Conservation (phyloP, 176 grass and related monocot species). For the Oryza meridionalis region DNA sequence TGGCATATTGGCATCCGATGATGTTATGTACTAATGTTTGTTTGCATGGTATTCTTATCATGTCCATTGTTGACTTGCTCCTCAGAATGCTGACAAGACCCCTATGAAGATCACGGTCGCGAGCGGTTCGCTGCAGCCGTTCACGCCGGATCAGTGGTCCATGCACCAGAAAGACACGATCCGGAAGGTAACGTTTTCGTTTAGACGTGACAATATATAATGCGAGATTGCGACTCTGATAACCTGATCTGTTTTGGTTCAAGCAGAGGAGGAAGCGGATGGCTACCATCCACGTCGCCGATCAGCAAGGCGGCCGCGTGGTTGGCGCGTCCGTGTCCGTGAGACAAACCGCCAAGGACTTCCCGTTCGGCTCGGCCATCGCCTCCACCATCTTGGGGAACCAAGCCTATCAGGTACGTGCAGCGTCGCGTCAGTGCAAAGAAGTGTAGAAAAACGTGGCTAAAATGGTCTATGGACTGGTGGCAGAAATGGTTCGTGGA, state of each 20-base stretch:
- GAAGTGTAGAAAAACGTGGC: neutral
- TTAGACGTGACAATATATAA: neutral
- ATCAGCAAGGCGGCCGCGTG: conserved; percentile 62
- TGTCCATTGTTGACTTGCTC: neutral
- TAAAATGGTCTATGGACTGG: no score
- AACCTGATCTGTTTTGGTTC: neutral
- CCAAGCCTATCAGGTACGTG: conserved; percentile 66
- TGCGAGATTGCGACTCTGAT: neutral
- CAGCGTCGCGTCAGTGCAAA: no score
- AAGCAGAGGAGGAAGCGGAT: conserved; percentile 78
- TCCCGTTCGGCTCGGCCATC: conserved; percentile 90
- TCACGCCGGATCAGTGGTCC: conserved; percentile 75
- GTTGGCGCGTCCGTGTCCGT: conserved; percentile 69
- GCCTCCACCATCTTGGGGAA: conserved; percentile 83
- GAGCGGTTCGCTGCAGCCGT: conserved; percentile 74
- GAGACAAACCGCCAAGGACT: conserved; percentile 77
- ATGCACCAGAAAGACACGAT: conserved; percentile 83
- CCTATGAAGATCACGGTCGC: conserved; percentile 72
- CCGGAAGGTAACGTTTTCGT: conserved; percentile 58
- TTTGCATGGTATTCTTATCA: neutral
- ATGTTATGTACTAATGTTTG: neutral
- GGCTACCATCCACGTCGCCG: conserved; percentile 75
- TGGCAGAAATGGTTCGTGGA: conserved; percentile 81
- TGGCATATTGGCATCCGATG: neutral
- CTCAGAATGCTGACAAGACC: conserved; percentile 73